Conservation (phyloP, 2,329 filamentous ascomycete species). For the Epichloe coenophiala region DNA sequence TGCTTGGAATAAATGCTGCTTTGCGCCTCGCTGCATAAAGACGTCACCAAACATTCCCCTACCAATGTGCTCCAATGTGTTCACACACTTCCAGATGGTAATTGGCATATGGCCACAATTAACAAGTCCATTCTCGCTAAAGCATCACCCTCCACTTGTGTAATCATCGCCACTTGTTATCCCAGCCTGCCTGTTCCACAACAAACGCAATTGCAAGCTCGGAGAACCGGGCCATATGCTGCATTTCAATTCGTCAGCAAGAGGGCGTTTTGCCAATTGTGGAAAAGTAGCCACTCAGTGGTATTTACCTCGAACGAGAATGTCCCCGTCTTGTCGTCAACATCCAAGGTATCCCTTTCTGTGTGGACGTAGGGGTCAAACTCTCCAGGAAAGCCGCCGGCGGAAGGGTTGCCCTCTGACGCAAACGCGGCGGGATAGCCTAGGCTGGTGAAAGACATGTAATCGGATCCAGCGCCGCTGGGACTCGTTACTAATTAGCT, state of each 20-base stretch:
- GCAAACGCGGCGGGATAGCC: conserved; percentile 26
- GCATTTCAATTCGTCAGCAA: neutral
- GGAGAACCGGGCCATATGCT: conserved; percentile 27
- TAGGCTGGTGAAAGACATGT: conserved; percentile 26
- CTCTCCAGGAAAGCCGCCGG: conserved; percentile 17
- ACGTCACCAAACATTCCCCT: too few species aligned
- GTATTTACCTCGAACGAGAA: conserved; percentile 24
- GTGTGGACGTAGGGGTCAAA: conserved; percentile 25
- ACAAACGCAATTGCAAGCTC: conserved; percentile 26
- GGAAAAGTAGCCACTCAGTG: neutral
- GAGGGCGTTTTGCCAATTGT: conserved; percentile 1
- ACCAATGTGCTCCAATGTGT: too few species aligned
- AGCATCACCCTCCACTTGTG: neutral
- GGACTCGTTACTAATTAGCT: too few species aligned
- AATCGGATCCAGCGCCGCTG: conserved; percentile 25
- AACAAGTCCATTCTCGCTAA: too few species aligned
- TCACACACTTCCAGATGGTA: too few species aligned
- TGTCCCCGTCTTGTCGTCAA: conserved; percentile 23
- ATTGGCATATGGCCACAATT: too few species aligned
- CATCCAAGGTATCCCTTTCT: conserved; percentile 22
- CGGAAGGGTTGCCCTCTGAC: conserved; percentile 22
- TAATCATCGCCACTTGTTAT: conserved; percentile 23
- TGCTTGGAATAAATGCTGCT: too few species aligned
- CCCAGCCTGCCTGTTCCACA: conserved; percentile 26
- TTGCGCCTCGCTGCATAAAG: too few species aligned